Evolutionary conservation across 306 rosid genomes (phyloP), one percentile per base, ranked within the genome.

Genomic region (Ormosia semicastrata): DNA sequence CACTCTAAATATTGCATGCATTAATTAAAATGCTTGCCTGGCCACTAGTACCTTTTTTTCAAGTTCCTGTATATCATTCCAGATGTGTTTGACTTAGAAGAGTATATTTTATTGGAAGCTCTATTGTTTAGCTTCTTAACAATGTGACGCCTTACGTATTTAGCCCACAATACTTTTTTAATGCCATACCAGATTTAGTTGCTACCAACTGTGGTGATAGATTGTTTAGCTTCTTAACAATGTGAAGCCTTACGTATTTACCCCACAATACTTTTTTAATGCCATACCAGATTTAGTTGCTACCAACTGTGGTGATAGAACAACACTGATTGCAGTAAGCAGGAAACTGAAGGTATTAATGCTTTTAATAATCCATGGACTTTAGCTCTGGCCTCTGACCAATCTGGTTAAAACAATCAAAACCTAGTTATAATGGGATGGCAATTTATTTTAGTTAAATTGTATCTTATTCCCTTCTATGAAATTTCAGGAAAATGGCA

Each of bases 321-420:
- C 78, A 56, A 75, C 79, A 14, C 29, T 18, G 80, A 80, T 54
- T 77, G 5, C 47, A 8, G 15, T 1, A 47, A 85, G 82, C 84
- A 86, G 96, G 81, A 92, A 87, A 81, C 81, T 94, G 67, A 91
- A 91, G 98, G 97, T 92, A 89, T 49, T 10, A 9, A 44, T 82
- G 49, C 2, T 60, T 82, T 33, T 15, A 67, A 68, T 59, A 74
- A 41, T 59, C 56, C 47, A 29, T 53, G 41, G 60, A 73, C 83
- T n/a, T 59, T 58, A 39, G 79, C 39, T 56, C 8, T n/a, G 3
- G 24, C 68, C 2, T 49, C 33, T 68, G n/a, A 24, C 29, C 36
- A 18, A 57, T 9, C 10, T 36, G 37, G 37, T 82, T 36, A 76
- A 62, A 76, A 32, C 29, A 34, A 30, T 66, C 15, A 4, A 69